A percentile compares a stretch with the other conserved stretches of the same genome.
Conservation (phyloP, 495 filamentous ascomycete species). For the Rusavskia elegans region DNA sequence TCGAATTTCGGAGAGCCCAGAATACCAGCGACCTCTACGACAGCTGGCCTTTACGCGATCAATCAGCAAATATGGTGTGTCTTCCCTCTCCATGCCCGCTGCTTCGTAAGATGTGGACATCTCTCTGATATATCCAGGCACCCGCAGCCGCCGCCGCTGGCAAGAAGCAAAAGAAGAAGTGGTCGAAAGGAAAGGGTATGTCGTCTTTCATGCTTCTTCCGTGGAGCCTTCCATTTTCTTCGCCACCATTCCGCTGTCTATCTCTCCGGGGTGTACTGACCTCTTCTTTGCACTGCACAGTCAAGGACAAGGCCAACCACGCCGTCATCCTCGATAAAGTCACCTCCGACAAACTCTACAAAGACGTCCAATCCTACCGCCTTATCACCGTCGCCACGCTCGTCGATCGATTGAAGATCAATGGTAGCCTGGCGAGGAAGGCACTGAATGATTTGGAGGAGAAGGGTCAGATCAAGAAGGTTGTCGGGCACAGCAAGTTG, state of each 20-base stretch:
- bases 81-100: not conserved
- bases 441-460: conserved; percentile 90
- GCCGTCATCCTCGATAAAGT: conserved; percentile 61
- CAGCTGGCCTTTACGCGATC: not conserved
- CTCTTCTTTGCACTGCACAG: conserved; percentile 32
- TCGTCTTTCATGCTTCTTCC: conserved; percentile 11
- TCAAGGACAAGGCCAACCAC: conserved; percentile 99
- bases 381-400: conserved; percentile 97
- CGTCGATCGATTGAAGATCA: conserved; percentile 99
- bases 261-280: not conserved
- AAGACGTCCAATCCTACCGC: conserved; percentile 99
- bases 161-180: conserved; percentile 99
- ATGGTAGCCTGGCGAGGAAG: conserved; percentile 83
- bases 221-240: not conserved
- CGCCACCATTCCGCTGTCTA: not conserved
- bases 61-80: conserved; percentile 3
- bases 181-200: conserved; percentile 98
- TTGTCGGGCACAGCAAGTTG: conserved; percentile 91
- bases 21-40: not conserved
- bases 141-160: conserved; percentile 59
- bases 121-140: conserved; percentile 31
- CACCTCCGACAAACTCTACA: conserved; percentile 58
- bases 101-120: too few species aligned
- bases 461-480: conserved; percentile 96
- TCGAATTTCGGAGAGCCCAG: not conserved